A percentile compares a stretch with the other conserved stretches of the same genome.
Evolutionary conservation across 345 rosid genomes (phyloP).

Genomic region (sweet orange (Citrus sinensis)): DNA sequence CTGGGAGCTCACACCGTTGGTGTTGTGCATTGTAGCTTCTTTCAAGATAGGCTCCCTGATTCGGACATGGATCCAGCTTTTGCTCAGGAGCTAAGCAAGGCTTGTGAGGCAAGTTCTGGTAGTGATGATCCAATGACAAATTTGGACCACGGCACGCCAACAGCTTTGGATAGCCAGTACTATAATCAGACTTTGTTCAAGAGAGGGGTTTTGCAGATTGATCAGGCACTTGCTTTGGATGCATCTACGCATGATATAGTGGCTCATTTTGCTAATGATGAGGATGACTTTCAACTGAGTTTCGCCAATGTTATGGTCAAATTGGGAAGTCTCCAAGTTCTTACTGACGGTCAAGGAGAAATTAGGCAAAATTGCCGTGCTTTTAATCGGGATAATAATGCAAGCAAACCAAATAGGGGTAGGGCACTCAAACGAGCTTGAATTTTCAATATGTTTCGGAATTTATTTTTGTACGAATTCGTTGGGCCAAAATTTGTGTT

Average conservation of each 20-base stretch:
- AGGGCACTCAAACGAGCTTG: background rate
- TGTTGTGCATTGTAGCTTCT: constrained; percentile 53
- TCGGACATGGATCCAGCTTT: constrained; percentile 45
- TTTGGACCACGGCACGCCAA: constrained; percentile 55
- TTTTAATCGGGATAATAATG: constrained; percentile 25
- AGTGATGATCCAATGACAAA: constrained; percentile 35
- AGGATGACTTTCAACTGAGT: constrained; percentile 28
- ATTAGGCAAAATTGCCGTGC: constrained; percentile 59
- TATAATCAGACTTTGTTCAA: constrained; percentile 38
- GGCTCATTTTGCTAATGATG: constrained; percentile 32
- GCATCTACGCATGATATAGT: constrained; percentile 38
- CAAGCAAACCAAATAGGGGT: background rate
- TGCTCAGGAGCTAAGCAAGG: constrained; percentile 29
- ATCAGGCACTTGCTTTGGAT: constrained; percentile 46
- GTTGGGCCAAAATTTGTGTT: background rate
- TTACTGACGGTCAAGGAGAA: constrained; percentile 50
- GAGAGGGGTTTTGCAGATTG: constrained; percentile 57
- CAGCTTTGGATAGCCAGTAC: constrained; percentile 41
- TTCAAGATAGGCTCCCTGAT: constrained; percentile 50
- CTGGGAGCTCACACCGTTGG: constrained; percentile 77
- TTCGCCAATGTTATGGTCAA: constrained; percentile 60
- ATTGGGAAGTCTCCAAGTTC: constrained; percentile 47
- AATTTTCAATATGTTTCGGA: background rate
- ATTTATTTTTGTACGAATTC: background rate
- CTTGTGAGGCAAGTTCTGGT: constrained; percentile 26